Evolutionary conservation across 116 monocot species (phyloP), one percentile per base, ranked within the genome.

Genomic region (Posidonia oceanica): DNA sequence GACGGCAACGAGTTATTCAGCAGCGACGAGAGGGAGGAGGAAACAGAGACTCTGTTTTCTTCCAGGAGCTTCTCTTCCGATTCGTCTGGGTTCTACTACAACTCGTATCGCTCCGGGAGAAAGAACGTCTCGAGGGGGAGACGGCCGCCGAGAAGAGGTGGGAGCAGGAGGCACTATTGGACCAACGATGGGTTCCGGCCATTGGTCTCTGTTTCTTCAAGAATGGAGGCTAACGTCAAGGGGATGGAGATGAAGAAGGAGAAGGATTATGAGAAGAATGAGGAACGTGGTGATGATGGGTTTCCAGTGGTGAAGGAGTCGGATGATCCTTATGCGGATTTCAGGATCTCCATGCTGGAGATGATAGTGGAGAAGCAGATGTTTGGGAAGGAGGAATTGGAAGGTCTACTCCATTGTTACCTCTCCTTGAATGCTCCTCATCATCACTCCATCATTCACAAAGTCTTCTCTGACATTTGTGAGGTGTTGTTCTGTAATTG

Each of bases 281-380:
- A 3, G 7, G 71, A 14, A 64, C 0, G 12, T 48, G 64, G 64
- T 36, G 71, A 51, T 22, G 69, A 69, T 1, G 88, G 83, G 3
- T 86, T 91, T 17, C 79, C 92, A 8, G 91, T 91, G 64, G 83
- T 85, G 67, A 87, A 85, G 84, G 68, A 69, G 16, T 82, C 91
- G 11, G 80, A 61, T 8, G 92, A 91, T 61, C 92, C 87, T 0
- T 87, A 91, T 68, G 65, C 23, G 3, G 97, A 97, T 59, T 97
- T 97, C 75, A 71, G 83, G 69, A 80, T 75, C 18, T 97, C 97
- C 22, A 87, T 91, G 92, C 73, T 84, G 69, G 97, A 97, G 87
- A 97, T 97, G 97, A 85, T 97, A 38, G 71, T 89, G 69, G 85
- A 82, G 51, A 63, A 78, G 64, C 83, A 82, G 72, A 78, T 80